Base-by-base conservation (phyloP, 371 early-diverging fungal species). In the Syncephalastrum racemosum region DNA sequence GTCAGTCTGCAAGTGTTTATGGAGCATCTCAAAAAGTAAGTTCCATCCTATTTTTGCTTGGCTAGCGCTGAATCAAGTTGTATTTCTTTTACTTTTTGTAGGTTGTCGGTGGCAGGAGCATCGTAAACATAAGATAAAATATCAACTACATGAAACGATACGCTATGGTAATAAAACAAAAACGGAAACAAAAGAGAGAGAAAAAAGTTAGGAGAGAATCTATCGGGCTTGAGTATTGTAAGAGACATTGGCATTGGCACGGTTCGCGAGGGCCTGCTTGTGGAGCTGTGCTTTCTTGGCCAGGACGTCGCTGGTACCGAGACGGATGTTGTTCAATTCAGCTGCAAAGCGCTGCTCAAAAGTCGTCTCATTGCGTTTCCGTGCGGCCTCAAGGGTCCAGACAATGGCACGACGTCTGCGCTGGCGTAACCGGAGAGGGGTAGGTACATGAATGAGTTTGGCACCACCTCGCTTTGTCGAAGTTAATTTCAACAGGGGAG, bases 1-100 rank as follows among this genome's bases (percentile, higher is more conserved):
- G 99, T 99, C 60, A 91, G 90, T 46, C 70, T 99, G 70, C 96
- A 95, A 80, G 94, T 95, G 59, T 99, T 99, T 72, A 91, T 97
- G 91, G 92, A 94, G 56, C 95, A 96, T 64, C 73, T 98, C 62
- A 98, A 93, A 77, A 95, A 95, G 85, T 82, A 80, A 57, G 84
- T 59, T 49, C 6, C 44, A 20, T 12, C 48, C n/a, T 41, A 19
- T 40, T 36, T n/a, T 14, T 42, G 18, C 44, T 12, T 31, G 2
- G 10, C 10, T 13, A 50, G 44, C 18, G 27, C 22, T 52, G 36
- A 43, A 24, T 39, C 20, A 43, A 42, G 48, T 15, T 7, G 16
- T 15, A 46, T 42, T 27, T 7, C 45, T 44, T 14, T 22, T 46
- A 23, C 48, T 50, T 24, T 16, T 57, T 47, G 12, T 65, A 78